These are phyloP conservation scores for Trichocladium uniseriatum DNA, from an alignment of 495 filamentous ascomycete species.

Conservation along the genomic window DNA sequence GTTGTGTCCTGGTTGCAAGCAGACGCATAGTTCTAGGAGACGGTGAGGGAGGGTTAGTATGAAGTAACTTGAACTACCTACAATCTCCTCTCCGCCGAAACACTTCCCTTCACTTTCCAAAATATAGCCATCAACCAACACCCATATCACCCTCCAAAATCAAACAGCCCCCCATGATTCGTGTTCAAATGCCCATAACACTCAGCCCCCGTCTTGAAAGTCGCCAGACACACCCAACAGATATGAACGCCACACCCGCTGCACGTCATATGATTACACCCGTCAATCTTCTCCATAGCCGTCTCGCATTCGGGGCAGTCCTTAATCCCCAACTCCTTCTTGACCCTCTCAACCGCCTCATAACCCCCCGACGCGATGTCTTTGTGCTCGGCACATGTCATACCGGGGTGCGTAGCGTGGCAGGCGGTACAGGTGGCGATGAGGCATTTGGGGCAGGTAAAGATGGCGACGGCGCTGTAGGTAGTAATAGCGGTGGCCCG, in stretches of 20 bases:
- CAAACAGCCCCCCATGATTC: slow-evolving; percentile 2
- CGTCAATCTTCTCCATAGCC: slow-evolving; percentile 18
- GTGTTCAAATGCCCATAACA: slow-evolving; percentile 13
- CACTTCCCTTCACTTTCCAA: too few relatives aligned
- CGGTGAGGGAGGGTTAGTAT: too few relatives aligned
- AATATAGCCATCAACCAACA: background rate
- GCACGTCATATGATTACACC: slow-evolving; percentile 24
- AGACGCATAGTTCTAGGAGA: too few relatives aligned
- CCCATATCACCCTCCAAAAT: too few relatives aligned
- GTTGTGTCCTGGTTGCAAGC: too few relatives aligned
- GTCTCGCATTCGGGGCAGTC: slow-evolving; percentile 19
- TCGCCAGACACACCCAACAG: slow-evolving; percentile 22
- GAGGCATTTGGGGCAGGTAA: slow-evolving; percentile 33
- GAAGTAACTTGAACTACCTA: too few relatives aligned
- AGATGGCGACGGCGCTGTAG: slow-evolving; percentile 3
- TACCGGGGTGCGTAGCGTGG: slow-evolving; percentile 24
- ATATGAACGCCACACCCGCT: slow-evolving; percentile 19
- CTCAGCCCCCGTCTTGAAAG: background rate
- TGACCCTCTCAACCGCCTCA: slow-evolving; percentile 18
- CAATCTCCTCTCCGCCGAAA: too few relatives aligned
- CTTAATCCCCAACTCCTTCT: slow-evolving; percentile 24
- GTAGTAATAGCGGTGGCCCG: slow-evolving; percentile 8
- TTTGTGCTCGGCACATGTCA: slow-evolving; percentile 32
- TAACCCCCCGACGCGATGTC: slow-evolving; percentile 20
- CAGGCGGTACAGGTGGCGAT: slow-evolving; percentile 31